A percentile compares a stretch with the other conserved stretches of the same genome.
Conservation (phyloP, 352 stramenopile genomes). For the Phytophthora pini region DNA sequence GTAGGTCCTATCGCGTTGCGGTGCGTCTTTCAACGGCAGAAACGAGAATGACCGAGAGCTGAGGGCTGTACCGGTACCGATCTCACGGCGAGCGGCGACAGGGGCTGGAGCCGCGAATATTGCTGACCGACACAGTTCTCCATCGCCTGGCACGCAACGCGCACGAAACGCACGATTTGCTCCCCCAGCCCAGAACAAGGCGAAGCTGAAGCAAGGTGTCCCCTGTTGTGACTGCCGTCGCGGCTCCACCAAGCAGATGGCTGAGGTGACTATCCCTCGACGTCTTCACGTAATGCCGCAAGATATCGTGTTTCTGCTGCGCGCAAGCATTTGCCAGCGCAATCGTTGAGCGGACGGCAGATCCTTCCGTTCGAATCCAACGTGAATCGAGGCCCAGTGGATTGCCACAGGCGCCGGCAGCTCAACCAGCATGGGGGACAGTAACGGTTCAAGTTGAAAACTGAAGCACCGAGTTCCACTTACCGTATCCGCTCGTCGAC, state of each 20-base stretch:
- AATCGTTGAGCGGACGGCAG: conserved; percentile 19
- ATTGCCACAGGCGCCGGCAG: conserved; percentile 1
- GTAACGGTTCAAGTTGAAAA: conserved; percentile 2
- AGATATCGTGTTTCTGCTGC: conserved; percentile 35
- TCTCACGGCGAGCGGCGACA: conserved; percentile 8
- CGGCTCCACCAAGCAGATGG: conserved; percentile 25
- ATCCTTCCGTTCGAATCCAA: conserved; percentile 2
- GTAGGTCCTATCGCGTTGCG: conserved; percentile 2
- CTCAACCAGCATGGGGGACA: conserved; percentile 8
- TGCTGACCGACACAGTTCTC: conserved; percentile 19
- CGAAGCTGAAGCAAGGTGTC: conserved; percentile 12
- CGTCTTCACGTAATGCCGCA: conserved; percentile 33
- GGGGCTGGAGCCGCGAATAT: conserved; percentile 7
- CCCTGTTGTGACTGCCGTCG: conserved; percentile 19
- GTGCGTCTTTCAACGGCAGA: conserved; percentile 14
- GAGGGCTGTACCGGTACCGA: conserved; percentile 1
- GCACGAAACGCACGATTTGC: conserved; percentile 35
- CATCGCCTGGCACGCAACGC: conserved; percentile 26
- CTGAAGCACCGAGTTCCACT: conserved; percentile 1
- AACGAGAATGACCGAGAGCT: conserved; percentile 27
- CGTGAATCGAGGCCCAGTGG: conserved; percentile 1
- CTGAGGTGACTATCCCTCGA: conserved; percentile 23
- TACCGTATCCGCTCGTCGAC: conserved; percentile 3
- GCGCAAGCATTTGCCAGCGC: conserved; percentile 15
- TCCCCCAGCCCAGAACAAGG: conserved; percentile 17